Percentiles rank a stretch among this genome's conserved stretches.
phyloP scores from a whole-genome alignment of 163 green algal genomes.

The Chlorella variabilis region DNA sequence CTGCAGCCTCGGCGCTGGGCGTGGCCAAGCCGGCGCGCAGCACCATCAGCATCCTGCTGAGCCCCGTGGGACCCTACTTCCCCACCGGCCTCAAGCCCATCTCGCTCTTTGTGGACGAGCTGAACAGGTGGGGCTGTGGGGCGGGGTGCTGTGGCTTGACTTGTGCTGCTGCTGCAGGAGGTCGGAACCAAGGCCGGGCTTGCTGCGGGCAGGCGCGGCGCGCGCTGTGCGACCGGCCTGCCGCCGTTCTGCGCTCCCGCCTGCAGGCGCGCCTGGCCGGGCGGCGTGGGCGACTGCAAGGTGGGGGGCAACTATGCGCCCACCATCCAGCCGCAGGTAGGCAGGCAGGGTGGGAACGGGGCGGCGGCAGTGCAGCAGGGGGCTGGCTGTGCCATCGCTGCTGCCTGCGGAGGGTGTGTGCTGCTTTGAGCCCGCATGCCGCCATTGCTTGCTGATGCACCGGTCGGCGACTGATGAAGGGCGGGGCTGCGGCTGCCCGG shows the following conservation, averaged over 20 bases:
- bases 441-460: too few relatives aligned
- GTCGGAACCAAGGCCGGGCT: too few relatives aligned
- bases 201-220: neutral
- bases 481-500: too few relatives aligned
- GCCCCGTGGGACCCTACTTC: constrained; percentile 75
- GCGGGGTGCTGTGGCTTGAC: neutral
- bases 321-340: constrained; percentile 63
- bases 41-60: constrained; percentile 65
- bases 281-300: constrained; percentile 69
- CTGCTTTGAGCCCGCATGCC: too few relatives aligned
- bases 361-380: too few relatives aligned
- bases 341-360: too few relatives aligned
- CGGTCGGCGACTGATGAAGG: too few relatives aligned
- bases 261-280: constrained; percentile 69
- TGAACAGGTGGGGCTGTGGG: constrained; percentile 12
- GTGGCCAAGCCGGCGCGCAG: constrained; percentile 52
- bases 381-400: too few relatives aligned
- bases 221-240: neutral
- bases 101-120: constrained; percentile 69
- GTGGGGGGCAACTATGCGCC: constrained; percentile 77
- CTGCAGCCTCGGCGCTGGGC: constrained; percentile 56
- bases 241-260: neutral
- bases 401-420: too few relatives aligned
- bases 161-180: too few relatives aligned
- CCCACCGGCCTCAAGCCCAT: constrained; percentile 57